These are phyloP conservation scores for Drechslera avenae DNA, from an alignment of 2,329 filamentous ascomycete genomes.

Conservation along the genomic window DNA sequence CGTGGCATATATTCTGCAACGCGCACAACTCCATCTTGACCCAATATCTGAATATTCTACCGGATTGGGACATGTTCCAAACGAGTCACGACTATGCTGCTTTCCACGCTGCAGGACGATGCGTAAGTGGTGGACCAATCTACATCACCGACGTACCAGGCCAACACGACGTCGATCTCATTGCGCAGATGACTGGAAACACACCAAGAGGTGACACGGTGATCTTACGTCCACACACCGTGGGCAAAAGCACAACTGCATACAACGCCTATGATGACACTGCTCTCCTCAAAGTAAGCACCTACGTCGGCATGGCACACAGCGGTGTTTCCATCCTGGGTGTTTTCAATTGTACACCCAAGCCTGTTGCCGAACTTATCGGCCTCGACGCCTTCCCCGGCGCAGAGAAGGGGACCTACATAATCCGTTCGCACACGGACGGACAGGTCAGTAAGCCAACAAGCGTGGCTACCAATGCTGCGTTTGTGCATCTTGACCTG, in stretches of 20 bases:
- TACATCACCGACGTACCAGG: conserved; percentile 93
- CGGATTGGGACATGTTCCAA: conserved; percentile 82
- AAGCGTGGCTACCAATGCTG: conserved; percentile 51
- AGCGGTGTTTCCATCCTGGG: conserved; percentile 79
- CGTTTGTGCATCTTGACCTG: conserved; percentile 67
- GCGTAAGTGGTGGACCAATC: conserved; percentile 87
- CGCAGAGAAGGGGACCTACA: conserved; percentile 64
- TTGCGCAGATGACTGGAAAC: conserved; percentile 78
- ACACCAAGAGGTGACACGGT: conserved; percentile 75
- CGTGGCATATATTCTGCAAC: conserved; percentile 96
- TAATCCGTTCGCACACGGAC: conserved; percentile 73
- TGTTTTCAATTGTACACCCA: conserved; percentile 78
- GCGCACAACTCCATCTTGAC: conserved; percentile 86
- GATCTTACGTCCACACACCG: conserved; percentile 76
- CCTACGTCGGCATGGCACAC: conserved; percentile 71
- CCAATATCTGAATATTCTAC: conserved; percentile 82
- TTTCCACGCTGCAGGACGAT: conserved; percentile 89
- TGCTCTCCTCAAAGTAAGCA: conserved; percentile 75
- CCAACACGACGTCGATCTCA: conserved; percentile 74
- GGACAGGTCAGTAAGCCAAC: conserved; percentile 65
- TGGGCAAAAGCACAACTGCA: conserved; percentile 73
- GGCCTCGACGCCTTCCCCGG: conserved; percentile 76
- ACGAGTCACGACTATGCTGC: conserved; percentile 71
- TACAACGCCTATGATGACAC: conserved; percentile 79
- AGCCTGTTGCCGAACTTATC: conserved; percentile 69